Evolutionary conservation across 1,284 basidiomycete species (phyloP), one percentile per base, ranked within the genome.

Genomic region (Fomitopsis pinicola): DNA sequence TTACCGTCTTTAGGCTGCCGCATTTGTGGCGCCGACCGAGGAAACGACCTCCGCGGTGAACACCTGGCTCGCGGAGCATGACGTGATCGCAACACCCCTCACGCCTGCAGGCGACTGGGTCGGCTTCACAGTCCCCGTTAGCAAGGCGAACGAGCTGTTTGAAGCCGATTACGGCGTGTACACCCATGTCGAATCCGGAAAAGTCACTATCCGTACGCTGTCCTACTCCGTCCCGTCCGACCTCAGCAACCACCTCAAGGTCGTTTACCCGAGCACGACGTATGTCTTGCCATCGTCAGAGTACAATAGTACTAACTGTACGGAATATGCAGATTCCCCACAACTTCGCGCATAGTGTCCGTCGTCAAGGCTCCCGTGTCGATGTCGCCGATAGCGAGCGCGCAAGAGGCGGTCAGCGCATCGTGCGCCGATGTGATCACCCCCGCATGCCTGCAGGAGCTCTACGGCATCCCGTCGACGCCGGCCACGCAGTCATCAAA

Each of bases 391-490:
- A 7, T 36, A 19, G 19, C 52, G 3, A 36, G 52, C 12, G 50
- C n/a, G n/a, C 26, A 53, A 30, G 48, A 55, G 22, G 40, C 17
- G 44, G 61, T 36, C 56, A 60, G 12, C 62, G 61, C 12, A 48
- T 63, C 42, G 17, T 63, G 62, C 58, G 57, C 55, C 38, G 53
- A 46, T 30, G 36, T 10, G 58, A 79, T 87, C 59, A 87, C 85
- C 0, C 84, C 84, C n/a, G 69, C 78, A 2, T 88, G 85, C 68
- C 69, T 88, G 60, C 72, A 79, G 60, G 75, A 76, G 9, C 65
- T 87, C 44, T 88, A 87, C 70, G 83, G 82, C n/a, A 74, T 75
- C 8, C 67, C 68, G 5, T 85, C 86, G 61, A 76, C 78, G 0
- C 80, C 82, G 2, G 68, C 71, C 1, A 74, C 80, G 4, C 76